Evolutionary conservation across 1,284 basidiomycete genomes (phyloP).

Genomic region (Ceratobasidium theobromae): DNA sequence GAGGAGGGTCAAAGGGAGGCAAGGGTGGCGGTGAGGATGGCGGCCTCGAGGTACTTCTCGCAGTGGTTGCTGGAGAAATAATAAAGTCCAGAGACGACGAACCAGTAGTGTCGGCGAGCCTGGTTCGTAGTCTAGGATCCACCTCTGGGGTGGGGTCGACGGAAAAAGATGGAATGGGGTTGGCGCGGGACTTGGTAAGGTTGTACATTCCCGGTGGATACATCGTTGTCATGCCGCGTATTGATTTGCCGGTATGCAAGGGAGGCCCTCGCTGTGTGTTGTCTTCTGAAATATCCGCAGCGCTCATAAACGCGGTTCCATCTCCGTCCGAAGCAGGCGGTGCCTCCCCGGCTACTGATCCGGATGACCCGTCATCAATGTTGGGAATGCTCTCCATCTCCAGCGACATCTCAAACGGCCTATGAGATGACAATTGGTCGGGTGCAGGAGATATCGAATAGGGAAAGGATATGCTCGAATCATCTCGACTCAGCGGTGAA

Average conservation of each 20-base stretch:
- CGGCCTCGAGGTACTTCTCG: not conserved
- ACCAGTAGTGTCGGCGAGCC: not conserved
- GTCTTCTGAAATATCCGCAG: not conserved
- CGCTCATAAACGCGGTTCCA: not conserved
- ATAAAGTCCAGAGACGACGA: conserved; percentile 25
- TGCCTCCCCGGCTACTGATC: no score
- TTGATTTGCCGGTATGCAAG: not conserved
- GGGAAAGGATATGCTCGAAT: conserved; percentile 19
- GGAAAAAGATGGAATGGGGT: not conserved
- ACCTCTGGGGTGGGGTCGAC: not conserved
- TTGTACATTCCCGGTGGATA: conserved; percentile 31
- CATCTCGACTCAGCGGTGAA: conserved; percentile 14
- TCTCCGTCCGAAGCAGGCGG: not conserved
- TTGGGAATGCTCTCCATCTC: conserved; percentile 26
- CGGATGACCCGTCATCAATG: not conserved
- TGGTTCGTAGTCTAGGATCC: not conserved
- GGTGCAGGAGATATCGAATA: conserved; percentile 16
- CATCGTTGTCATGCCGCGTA: conserved; percentile 19
- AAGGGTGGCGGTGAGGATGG: not conserved
- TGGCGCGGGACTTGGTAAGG: conserved; percentile 11
- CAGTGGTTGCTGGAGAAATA: not conserved
- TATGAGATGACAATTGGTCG: conserved; percentile 7
- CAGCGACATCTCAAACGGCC: conserved; percentile 24
- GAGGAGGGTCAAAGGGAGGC: not conserved
- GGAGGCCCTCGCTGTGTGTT: not conserved